These are phyloP conservation scores for Gaultheria prostrata DNA, from an alignment of 148 eudicot species.

Conservation along the genomic window DNA sequence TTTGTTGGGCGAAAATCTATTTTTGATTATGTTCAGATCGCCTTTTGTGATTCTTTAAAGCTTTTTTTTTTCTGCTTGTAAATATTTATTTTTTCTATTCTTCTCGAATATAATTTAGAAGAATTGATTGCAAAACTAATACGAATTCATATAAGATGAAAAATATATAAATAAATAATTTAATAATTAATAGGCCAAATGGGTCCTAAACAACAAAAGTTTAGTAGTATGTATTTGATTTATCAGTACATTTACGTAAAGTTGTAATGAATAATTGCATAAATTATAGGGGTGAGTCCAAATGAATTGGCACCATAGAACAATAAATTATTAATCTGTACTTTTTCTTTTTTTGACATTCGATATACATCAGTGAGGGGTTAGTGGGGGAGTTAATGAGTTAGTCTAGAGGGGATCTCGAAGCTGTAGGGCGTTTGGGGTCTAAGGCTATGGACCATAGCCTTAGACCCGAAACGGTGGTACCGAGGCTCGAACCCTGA, in stretches of 20 bases:
- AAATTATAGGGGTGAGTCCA: neutral
- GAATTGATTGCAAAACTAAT: neutral
- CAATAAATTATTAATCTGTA: neutral
- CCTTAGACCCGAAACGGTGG: too few relatives aligned
- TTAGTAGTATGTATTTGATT: neutral
- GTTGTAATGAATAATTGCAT: neutral
- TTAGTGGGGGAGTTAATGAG: too few relatives aligned
- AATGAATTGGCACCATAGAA: neutral
- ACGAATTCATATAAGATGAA: neutral
- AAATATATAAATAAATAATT: neutral
- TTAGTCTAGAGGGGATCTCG: too few relatives aligned
- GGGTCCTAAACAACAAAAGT: neutral
- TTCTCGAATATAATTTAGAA: neutral
- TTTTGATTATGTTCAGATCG: neutral
- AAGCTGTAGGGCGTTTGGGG: too few relatives aligned
- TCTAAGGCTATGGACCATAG: too few relatives aligned
- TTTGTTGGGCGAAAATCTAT: neutral
- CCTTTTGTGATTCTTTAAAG: neutral
- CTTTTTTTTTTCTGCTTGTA: neutral
- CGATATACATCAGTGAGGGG: too few relatives aligned
- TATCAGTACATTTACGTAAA: neutral
- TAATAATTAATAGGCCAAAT: neutral
- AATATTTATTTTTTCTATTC: neutral
- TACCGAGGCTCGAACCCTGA: too few relatives aligned
- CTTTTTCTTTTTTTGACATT: too few relatives aligned